A percentile compares a stretch with the other conserved stretches of the same genome.
Conservation (phyloP, 345 rosid genomes). For the Carallia brachiata region DNA sequence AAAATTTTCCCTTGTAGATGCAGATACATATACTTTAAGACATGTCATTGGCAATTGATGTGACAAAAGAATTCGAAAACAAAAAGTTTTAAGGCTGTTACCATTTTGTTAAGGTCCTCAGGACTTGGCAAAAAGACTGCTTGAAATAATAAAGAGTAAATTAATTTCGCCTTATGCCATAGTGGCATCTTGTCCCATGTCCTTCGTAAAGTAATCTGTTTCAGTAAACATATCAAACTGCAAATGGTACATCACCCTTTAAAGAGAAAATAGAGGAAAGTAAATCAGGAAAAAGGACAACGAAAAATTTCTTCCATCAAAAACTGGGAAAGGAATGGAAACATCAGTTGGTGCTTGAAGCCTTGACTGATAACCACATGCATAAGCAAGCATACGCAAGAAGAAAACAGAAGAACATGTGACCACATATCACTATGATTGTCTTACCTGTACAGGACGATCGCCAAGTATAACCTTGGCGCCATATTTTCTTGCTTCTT, state of each 20-base stretch:
- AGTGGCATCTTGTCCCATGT: slow-evolving; percentile 92
- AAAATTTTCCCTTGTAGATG: too few relatives aligned
- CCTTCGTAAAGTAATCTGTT: slow-evolving; percentile 77
- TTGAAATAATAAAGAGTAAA: slow-evolving; percentile 70
- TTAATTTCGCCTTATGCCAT: slow-evolving; percentile 79
- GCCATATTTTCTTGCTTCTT: slow-evolving; percentile 82
- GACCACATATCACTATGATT: slow-evolving; percentile 8
- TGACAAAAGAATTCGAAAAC: too few relatives aligned
- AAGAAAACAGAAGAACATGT: not conserved
- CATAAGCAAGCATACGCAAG: not conserved
- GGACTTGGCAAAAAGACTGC: slow-evolving; percentile 81
- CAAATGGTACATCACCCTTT: not conserved
- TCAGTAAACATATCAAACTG: slow-evolving; percentile 10
- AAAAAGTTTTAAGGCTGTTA: slow-evolving; percentile 10
- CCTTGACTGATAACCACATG: not conserved
- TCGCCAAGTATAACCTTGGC: slow-evolving; percentile 88
- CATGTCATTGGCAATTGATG: too few relatives aligned
- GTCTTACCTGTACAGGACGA: slow-evolving; percentile 82
- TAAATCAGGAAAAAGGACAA: not conserved
- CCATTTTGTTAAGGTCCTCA: slow-evolving; percentile 84
- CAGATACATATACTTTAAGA: too few relatives aligned
- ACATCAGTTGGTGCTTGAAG: too few relatives aligned
- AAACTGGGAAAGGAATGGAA: too few relatives aligned
- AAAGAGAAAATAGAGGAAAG: too few relatives aligned
- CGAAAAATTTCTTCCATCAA: too few relatives aligned